phyloP scores from a whole-genome alignment of 73 alveolate species.

The Uronychia binucleata region DNA sequence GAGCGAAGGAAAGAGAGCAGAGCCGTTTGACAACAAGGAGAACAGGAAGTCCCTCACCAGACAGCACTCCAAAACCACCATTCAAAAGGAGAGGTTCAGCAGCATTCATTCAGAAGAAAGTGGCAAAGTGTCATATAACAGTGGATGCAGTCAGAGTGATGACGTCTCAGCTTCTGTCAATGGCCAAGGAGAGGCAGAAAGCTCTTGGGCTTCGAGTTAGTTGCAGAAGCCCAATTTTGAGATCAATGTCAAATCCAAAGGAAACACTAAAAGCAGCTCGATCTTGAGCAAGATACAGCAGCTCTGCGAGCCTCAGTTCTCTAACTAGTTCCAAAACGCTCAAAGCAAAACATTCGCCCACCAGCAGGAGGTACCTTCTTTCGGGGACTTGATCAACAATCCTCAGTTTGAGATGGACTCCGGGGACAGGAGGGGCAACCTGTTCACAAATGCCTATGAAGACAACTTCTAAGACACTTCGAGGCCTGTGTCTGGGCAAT shows the following conservation, averaged over 20 bases:
- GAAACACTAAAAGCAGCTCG: not conserved
- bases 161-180: not conserved
- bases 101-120: no score
- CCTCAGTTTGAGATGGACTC: not conserved
- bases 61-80: no score
- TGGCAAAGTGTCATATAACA: no score
- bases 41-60: not conserved
- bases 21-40: not conserved
- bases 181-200: not conserved
- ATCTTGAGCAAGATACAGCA: not conserved
- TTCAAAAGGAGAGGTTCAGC: no score
- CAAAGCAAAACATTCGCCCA: not conserved
- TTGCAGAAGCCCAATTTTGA: not conserved
- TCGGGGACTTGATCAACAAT: not conserved
- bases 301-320: no score
- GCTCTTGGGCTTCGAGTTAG: not conserved
- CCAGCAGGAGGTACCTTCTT: no score
- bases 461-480: not conserved
- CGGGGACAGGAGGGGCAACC: not conserved
- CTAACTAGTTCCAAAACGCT: not conserved
- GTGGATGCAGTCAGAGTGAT: not conserved
- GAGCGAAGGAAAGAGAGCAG: not conserved
- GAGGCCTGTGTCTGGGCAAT: not conserved
- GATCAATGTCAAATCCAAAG: not conserved
- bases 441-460: not conserved